These are phyloP conservation scores for Penicillium paneum DNA, from an alignment of 2,329 filamentous ascomycete genomes.

Conservation along the genomic window DNA sequence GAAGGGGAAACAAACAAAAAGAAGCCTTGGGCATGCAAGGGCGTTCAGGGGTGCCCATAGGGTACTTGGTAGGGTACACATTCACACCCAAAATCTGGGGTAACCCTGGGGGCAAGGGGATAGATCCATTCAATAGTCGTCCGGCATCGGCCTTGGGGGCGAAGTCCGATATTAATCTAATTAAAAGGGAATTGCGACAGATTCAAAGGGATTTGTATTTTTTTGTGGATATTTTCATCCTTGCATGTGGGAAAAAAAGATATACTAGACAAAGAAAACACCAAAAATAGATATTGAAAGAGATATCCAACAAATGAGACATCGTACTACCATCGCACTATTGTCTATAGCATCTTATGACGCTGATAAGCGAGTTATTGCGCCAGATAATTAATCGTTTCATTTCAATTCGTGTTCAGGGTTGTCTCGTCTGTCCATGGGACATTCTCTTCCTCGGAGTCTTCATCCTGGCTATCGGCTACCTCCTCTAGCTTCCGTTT, in stretches of 20 bases:
- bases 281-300: not conserved
- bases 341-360: not conserved
- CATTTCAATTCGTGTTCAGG: not conserved
- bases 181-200: not conserved
- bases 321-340: too few species aligned
- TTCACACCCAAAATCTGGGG: not conserved
- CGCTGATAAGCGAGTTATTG: not conserved
- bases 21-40: not conserved
- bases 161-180: not conserved
- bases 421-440: slow-evolving; percentile 26
- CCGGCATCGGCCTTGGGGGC: not conserved
- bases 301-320: not conserved
- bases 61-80: not conserved
- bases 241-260: not conserved
- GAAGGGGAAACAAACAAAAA: not conserved
- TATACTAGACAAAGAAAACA: not conserved
- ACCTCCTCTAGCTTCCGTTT: slow-evolving; percentile 47
- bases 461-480: slow-evolving; percentile 46
- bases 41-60: not conserved
- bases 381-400: not conserved
- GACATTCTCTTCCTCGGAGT: slow-evolving; percentile 31
- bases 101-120: not conserved
- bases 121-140: not conserved
- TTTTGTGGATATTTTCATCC: not conserved
- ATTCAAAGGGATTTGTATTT: not conserved